A percentile compares a stretch with the other conserved stretches of the same genome.
These are phyloP conservation scores for Rhypophila decipiens DNA, from an alignment of 495 filamentous ascomycete species.

Conservation along the genomic window DNA sequence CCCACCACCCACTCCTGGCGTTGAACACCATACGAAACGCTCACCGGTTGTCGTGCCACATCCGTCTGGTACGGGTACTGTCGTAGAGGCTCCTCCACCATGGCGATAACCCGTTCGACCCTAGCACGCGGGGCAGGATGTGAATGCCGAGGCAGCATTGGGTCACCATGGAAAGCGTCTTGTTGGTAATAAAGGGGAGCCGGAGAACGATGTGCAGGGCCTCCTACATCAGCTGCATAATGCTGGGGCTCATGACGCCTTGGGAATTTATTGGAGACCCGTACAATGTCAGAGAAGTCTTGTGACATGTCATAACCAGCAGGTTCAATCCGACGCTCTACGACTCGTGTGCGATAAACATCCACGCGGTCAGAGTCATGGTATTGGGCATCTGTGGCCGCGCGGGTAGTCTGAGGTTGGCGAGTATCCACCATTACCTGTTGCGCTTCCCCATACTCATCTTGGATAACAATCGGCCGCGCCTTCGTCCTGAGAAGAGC, in stretches of 20 bases:
- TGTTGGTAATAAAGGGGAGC: not conserved
- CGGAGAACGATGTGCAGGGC: slow-evolving; percentile 1
- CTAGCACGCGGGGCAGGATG: not conserved
- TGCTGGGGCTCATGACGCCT: slow-evolving; percentile 17
- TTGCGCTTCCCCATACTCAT: slow-evolving; percentile 1
- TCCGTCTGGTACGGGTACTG: not conserved
- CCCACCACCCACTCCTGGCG: slow-evolving; percentile 22
- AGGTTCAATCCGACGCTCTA: slow-evolving; percentile 1
- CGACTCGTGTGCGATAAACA: slow-evolving; percentile 1
- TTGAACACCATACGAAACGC: not conserved
- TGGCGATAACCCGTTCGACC: slow-evolving; percentile 10
- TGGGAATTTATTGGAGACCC: slow-evolving; percentile 26
- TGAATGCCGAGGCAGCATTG: not conserved
- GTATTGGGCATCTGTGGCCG: not conserved
- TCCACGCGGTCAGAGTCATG: slow-evolving; percentile 7
- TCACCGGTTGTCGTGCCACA: not conserved
- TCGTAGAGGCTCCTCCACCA: slow-evolving; percentile 5
- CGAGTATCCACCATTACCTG: slow-evolving; percentile 2
- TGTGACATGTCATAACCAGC: slow-evolving; percentile 7
- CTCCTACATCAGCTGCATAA: not conserved
- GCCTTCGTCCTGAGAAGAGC: slow-evolving; percentile 19
- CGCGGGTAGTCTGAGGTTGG: not conserved
- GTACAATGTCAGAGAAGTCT: slow-evolving; percentile 20
- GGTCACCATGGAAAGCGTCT: not conserved
- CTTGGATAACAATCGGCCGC: slow-evolving; percentile 22